Evolutionary conservation across 495 filamentous ascomycete genomes (phyloP).

Genomic region (Aeminium ludgeri): DNA sequence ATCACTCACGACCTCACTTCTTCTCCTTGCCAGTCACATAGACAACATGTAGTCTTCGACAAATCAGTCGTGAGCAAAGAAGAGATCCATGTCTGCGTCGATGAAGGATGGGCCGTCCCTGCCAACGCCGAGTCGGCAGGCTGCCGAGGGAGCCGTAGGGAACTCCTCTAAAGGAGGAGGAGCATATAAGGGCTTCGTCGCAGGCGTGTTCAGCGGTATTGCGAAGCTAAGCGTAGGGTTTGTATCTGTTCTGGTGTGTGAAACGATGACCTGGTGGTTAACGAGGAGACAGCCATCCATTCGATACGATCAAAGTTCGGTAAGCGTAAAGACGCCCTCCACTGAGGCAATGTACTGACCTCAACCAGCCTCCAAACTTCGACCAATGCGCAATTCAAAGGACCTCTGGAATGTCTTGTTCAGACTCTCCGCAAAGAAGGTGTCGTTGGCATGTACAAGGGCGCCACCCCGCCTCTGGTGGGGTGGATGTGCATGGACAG

Average conservation of each 20-base stretch:
- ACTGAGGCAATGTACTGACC: no score
- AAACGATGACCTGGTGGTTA: no score
- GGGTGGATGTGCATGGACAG: slow-evolving; percentile 99
- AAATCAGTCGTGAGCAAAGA: not conserved
- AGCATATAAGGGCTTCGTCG: slow-evolving; percentile 85
- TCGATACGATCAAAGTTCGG: slow-evolving; percentile 93
- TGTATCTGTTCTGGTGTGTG: not conserved
- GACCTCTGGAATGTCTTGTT: slow-evolving; percentile 71
- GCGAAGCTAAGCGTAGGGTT: slow-evolving; percentile 67
- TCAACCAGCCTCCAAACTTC: slow-evolving; percentile 55
- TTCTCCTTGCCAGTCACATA: not conserved
- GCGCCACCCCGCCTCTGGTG: slow-evolving; percentile 72
- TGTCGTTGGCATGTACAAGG: slow-evolving; percentile 68
- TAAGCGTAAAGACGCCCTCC: no score
- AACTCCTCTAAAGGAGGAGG: slow-evolving; percentile 6
- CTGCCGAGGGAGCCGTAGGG: not conserved
- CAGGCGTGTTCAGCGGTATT: slow-evolving; percentile 82
- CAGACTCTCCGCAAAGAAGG: slow-evolving; percentile 71
- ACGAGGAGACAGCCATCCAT: slow-evolving; percentile 39
- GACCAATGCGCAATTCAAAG: slow-evolving; percentile 53
- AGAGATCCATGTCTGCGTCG: slow-evolving; percentile 2
- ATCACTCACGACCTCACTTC: not conserved
- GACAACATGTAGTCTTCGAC: not conserved
- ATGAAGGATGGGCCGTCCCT: slow-evolving; percentile 7
- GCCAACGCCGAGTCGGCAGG: not conserved